These are phyloP conservation scores for Pseudozyma hubeiensis DNA, from an alignment of 1,284 basidiomycete genomes.

Conservation along the genomic window DNA sequence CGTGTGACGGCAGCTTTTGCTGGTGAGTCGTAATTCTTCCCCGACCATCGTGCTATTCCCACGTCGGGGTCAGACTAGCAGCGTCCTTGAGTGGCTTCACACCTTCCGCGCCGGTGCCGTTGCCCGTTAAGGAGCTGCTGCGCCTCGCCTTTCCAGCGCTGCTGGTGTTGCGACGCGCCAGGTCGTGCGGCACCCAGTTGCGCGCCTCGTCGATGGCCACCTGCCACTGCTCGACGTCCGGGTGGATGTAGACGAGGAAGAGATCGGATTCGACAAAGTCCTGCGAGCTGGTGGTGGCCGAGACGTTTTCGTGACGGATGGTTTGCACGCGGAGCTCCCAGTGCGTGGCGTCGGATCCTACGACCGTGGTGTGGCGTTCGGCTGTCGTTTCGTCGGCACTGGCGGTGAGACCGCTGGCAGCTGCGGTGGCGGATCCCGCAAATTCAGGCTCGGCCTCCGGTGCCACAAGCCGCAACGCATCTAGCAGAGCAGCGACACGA, in stretches of 20 bases:
- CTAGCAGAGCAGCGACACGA: constrained; percentile 18
- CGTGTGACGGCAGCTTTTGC: not conserved
- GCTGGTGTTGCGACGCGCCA: constrained; percentile 16
- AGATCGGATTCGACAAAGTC: constrained; percentile 47
- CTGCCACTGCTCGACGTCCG: constrained; percentile 30
- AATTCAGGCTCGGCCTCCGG: constrained; percentile 6
- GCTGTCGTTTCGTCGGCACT: not conserved
- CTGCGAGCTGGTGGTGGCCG: constrained; percentile 5
- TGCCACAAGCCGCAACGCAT: constrained; percentile 39
- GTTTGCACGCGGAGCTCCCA: constrained; percentile 45
- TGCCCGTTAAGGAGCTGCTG: not conserved
- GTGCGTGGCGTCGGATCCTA: constrained; percentile 23
- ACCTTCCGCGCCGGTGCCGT: not conserved
- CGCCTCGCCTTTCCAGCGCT: constrained; percentile 1
- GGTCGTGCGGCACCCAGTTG: constrained; percentile 35
- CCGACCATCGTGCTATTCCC: constrained; percentile 12
- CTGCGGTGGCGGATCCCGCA: not conserved
- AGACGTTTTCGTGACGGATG: constrained; percentile 26
- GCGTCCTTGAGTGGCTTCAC: constrained; percentile 25
- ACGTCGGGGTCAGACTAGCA: constrained; percentile 27
- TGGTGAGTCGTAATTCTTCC: too few species aligned
- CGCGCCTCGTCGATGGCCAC: constrained; percentile 35
- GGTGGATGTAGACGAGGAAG: constrained; percentile 40
- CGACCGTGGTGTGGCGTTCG: constrained; percentile 19
- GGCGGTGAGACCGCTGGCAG: constrained; percentile 9